Evolutionary conservation across 1,284 basidiomycete species (phyloP), one percentile per base, ranked within the genome.

Genomic region (Hymenochaete sp.): DNA sequence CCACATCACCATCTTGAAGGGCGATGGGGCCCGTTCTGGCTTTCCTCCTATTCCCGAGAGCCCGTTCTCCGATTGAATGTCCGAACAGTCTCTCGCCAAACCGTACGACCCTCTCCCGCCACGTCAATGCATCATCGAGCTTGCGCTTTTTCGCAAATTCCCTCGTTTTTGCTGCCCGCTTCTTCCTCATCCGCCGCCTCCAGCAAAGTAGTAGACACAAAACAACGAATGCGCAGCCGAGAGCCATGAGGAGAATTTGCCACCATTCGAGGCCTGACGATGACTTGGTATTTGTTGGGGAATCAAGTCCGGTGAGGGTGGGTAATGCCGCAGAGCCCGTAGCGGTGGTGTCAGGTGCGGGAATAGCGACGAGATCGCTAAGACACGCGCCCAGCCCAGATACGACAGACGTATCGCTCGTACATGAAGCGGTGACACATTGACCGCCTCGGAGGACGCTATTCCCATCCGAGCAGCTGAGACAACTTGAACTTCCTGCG

Each of bases 231-330:
- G 79, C 77, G 58, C 82, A 84, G 5, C 85, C 85, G 25, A 86
- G 71, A 0, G 79, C 68, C 81, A 88, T 87, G 49, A 89, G 71
- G 32, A 87, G 67, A 52, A 87, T 87, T 62, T 88, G 69, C 85
- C 86, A 89, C 82, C 84, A 86, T 49, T 67, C 64, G 9, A 88
- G 63, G n/a, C 57, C n/a, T 56, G 59, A 10, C 14, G 14, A 8
- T 5, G 8, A 19, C 61, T 54, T 1, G 59, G 57, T 9, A 68
- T 67, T 21, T 3, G 57, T 54, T 18, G 77, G 75, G 11, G 65
- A 61, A 39, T 64, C 59, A 48, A 81, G 61, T 21, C 77, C 77
- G 0, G 75, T 72, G 54, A 77, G 68, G 29, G 69, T 65, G 28
- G 79, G 81, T 32, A 79, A 62, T 1, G 79, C 67, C 5, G 9